Percentiles rank a stretch among this genome's conserved stretches.
Conservation (phyloP, 495 filamentous ascomycete species). For the Penicillium taxi region DNA sequence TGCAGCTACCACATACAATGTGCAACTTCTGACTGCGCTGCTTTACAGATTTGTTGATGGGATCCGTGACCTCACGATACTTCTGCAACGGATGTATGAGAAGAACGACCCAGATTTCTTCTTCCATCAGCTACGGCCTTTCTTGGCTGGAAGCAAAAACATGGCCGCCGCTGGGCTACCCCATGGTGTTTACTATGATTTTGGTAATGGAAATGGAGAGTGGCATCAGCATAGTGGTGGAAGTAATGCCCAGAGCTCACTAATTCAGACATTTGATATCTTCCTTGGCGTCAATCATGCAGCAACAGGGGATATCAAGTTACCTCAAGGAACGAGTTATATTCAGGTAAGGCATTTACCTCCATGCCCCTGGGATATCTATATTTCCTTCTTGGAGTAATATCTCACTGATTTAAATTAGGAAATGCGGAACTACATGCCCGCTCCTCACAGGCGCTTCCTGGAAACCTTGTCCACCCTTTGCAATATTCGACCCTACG, state of each 20-base stretch:
- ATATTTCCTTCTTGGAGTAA: too few relatives aligned
- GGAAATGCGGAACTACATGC: slow-evolving; percentile 97
- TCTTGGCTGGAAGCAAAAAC: slow-evolving; percentile 89
- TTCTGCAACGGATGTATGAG: slow-evolving; percentile 82
- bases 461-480: slow-evolving; percentile 63
- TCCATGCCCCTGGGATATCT: too few relatives aligned
- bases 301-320: slow-evolving; percentile 65
- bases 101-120: slow-evolving; percentile 79
- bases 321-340: slow-evolving; percentile 23
- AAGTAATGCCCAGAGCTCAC: slow-evolving; percentile 87
- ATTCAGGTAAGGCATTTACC: slow-evolving; percentile 26
- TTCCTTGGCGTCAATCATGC: slow-evolving; percentile 81
- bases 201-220: slow-evolving; percentile 55
- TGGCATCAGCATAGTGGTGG: slow-evolving; percentile 81
- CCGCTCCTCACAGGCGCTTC: slow-evolving; percentile 82
- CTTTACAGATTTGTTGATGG: slow-evolving; percentile 69
- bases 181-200: slow-evolving; percentile 78
- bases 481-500: slow-evolving; percentile 77
- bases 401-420: slow-evolving; percentile 24
- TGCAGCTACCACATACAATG: slow-evolving; percentile 59
- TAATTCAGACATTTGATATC: slow-evolving; percentile 90
- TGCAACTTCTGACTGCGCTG: slow-evolving; percentile 55
- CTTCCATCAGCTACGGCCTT: slow-evolving; percentile 84
- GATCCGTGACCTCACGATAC: slow-evolving; percentile 64
- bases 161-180: slow-evolving; percentile 91